Evolutionary conservation across 805 yeast genomes (phyloP), one percentile per base, ranked within the genome.

Genomic region (Isabelozyma pseudorhagii): DNA sequence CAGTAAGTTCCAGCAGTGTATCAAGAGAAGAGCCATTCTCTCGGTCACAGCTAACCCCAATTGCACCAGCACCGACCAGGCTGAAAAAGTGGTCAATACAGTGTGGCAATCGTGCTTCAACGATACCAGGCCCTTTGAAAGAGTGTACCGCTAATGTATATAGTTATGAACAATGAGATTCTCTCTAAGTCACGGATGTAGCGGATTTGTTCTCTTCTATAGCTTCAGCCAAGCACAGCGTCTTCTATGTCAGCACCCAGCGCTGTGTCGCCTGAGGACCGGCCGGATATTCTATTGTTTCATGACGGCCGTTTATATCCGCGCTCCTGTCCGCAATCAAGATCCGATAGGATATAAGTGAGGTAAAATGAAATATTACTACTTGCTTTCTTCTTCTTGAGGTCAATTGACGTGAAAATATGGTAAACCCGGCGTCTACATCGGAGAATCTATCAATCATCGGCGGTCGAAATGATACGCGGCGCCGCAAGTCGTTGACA

Each of bases 111-210:
- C 93, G 44, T 94, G 99, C 65, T 94, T 91, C 64, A 85, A 84
- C 60, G 99, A 94, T 62, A 93, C 98, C 1, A 76, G 99, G 60
- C 99, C 99, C 1, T 94, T 90, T 68, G 98, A 94, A 59, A 85
- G 89, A 61, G 92, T 94, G 36, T 94, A 89, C 64, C 77, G 90
- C 52, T 87, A 68, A 63, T 36, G 40, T 15, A 38, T 3, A 38
- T 38, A 15, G 18, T 38, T 2, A 21, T 21, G 25, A 21, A 21
- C 25, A 21, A 15, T 21, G 25, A 21, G 2, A 2, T 2, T 15
- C 17, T 15, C 17, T 15, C 17, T 15, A 15, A 15, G 2, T 1
- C 17, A 15, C 17, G 17, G 17, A 15, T 21, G 25, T 21, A 21
- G 25, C 25, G 25, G 25, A 6, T 21, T 21, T 21, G 6, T 21